Evolutionary conservation across 768 basidiomycete species (phyloP), one percentile per base, ranked within the genome.

Genomic region (Rossbeevera mucosa): DNA sequence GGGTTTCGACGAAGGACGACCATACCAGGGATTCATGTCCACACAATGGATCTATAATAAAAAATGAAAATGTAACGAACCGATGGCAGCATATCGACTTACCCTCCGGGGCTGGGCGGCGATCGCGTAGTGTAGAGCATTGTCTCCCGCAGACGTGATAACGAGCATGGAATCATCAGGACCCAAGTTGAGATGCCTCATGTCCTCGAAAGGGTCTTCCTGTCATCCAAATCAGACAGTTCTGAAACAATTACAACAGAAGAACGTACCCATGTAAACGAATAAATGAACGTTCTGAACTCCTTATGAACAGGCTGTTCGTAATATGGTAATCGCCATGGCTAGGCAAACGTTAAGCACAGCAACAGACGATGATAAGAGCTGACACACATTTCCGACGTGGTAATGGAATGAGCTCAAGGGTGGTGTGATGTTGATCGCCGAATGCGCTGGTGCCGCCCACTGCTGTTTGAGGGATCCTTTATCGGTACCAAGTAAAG

Each of bases 121-220:
- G 51, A 86, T 82, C 7, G 86, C 86, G 56, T 91, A 91, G 63
- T 89, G 86, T 30, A 91, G 71, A 2, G 86, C 85, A 64, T 91
- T 91, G 66, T 89, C 88, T 0, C 88, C 88, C 3, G 86, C 88
- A 47, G 81, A 83, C 1, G 87, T 89, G 59, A 91, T 88, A 16
- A 83, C 81, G 12, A 90, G 74, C 63, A 90, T 76, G 1, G 80
- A 76, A 68, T 91, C 88, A 12, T 83, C 75, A 30, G 69, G 66
- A 18, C 77, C 76, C 51, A 90, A 66, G 14, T 81, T 62, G 5
- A 91, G 71, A 59, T 80, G 74, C 56, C 76, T 74, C 76, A 90
- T 80, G 63, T 91, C 88, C 55, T 81, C 85, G 6, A 77, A 76
- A 0, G 88, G 88, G 62, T 90, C 88, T 66, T 91, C 88, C 80